These are phyloP conservation scores for Globisporangium polare DNA, from an alignment of 352 stramenopile genomes.

Conservation along the genomic window DNA sequence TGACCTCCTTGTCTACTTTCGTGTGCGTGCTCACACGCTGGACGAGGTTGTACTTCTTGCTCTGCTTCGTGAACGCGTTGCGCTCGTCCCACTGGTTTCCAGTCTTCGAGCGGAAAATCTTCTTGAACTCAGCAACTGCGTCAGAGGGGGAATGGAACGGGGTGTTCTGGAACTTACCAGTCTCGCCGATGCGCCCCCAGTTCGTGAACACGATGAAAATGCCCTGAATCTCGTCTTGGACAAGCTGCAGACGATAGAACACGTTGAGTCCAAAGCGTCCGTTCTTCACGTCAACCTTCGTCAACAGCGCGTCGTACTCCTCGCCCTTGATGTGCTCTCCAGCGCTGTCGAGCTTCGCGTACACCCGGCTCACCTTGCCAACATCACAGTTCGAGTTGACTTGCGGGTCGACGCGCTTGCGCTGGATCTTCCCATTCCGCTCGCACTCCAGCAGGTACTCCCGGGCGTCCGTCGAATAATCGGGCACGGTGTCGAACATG, in stretches of 20 bases:
- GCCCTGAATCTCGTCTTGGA: conserved; percentile 60
- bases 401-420: conserved; percentile 34
- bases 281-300: conserved; percentile 75
- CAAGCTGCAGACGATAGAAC: conserved; percentile 73
- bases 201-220: conserved; percentile 80
- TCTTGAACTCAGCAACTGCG: conserved; percentile 70
- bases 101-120: conserved; percentile 79
- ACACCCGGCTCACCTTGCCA: conserved; percentile 44
- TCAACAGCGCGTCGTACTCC: conserved; percentile 54
- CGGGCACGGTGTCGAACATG: conserved; percentile 27
- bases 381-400: conserved; percentile 61
- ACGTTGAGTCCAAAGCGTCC: conserved; percentile 71
- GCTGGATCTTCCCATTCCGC: conserved; percentile 48
- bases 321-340: conserved; percentile 27
- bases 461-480: conserved; percentile 44
- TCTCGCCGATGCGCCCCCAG: conserved; percentile 72
- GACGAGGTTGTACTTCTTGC: conserved; percentile 73
- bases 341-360: conserved; percentile 22
- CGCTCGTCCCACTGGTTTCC: conserved; percentile 60
- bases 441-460: conserved; percentile 54
- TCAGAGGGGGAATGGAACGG: conserved; percentile 52
- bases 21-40: conserved; percentile 55
- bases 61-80: conserved; percentile 49
- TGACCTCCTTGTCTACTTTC: conserved; percentile 54
- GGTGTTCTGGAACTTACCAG: conserved; percentile 76